Base-by-base conservation (phyloP, 108 stramenopile species). In the Conticribra guillardii region DNA sequence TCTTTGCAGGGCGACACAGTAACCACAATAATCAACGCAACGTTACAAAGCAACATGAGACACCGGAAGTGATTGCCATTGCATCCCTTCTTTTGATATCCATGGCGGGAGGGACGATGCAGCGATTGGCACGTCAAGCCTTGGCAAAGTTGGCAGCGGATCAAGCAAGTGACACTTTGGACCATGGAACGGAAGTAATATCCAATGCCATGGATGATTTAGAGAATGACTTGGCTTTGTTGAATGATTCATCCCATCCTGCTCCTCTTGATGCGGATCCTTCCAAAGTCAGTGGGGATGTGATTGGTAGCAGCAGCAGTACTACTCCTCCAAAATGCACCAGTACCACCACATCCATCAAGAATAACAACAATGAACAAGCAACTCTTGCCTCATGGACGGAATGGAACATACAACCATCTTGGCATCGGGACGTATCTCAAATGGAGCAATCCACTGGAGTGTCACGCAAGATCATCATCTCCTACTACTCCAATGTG, bases 391-490 rank as follows among this genome's bases (percentile, higher is more conserved):
- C 60, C 24, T 66, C 66, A n/a, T 76, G 75, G 75, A 48, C 29
- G 8, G 67, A 60, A 15, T 76, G 75, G 75, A 64, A 69, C 54
- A 28, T 46, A 47, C 75, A 76, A 50, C 55, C 75, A 9, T 23
- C 61, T 19, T 76, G 75, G 75, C 67, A 76, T 64, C 67, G 75
- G 18, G 67, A 69, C 19, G 52, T 76, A 27, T 76, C 60, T 14
- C 54, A 69, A 44, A 54, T 76, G 50, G 75, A 76, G 47, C 52
- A 69, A 61, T 56, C 54, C 27, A 37, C 75, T 37, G 75, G 67
- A 15, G 60, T 76, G 14, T 44, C 67, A 3, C 45, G 60, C 54
- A 64, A 57, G 47, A 29, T 45, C 37, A 76, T 76, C 27, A 18
- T 76, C 0, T 63, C 61, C 15, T 76, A 62, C 32, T 76, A 76